Evolutionary conservation across 768 basidiomycete genomes (phyloP).

Genomic region (Tylopilus sp.): DNA sequence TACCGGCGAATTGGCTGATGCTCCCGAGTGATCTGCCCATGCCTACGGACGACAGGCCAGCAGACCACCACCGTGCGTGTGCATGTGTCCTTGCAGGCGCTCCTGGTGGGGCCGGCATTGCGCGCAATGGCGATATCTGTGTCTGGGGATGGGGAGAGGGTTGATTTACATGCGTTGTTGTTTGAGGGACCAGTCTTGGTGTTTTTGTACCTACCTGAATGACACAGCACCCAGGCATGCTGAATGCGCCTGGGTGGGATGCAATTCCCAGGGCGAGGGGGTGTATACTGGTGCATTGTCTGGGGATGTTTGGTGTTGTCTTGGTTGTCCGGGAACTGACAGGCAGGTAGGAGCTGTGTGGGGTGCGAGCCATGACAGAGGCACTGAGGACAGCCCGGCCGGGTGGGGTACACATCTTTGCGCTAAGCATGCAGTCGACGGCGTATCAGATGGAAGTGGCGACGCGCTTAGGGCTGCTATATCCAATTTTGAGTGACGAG

Average conservation of each 20-base stretch:
- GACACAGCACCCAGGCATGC: conserved; percentile 12
- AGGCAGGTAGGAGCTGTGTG: no score
- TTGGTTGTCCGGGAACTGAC: no score
- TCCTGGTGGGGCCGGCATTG: conserved; percentile 6
- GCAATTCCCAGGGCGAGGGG: no score
- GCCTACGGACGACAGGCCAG: conserved; percentile 11
- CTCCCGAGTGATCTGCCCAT: conserved; percentile 13
- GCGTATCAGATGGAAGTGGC: conserved; percentile 22
- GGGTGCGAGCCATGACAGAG: conserved; percentile 11
- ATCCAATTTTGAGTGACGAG: no score
- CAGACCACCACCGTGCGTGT: conserved; percentile 5
- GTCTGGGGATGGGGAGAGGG: background rate
- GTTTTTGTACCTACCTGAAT: no score
- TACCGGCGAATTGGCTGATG: conserved; percentile 10
- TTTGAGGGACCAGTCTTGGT: conserved; percentile 18
- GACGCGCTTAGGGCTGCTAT: no score
- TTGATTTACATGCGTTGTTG: conserved; percentile 13
- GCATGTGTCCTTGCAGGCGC: background rate
- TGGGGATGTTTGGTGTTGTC: no score
- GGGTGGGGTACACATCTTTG: conserved; percentile 7
- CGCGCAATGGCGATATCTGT: conserved; percentile 6
- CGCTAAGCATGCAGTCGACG: conserved; percentile 17
- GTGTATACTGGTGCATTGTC: no score
- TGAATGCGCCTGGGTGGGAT: no score
- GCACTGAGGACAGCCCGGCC: conserved; percentile 1